Percentiles rank a stretch among this genome's conserved stretches.
These are phyloP conservation scores for Podila epigama DNA, from an alignment of 192 early-diverging fungal species.

Conservation along the genomic window DNA sequence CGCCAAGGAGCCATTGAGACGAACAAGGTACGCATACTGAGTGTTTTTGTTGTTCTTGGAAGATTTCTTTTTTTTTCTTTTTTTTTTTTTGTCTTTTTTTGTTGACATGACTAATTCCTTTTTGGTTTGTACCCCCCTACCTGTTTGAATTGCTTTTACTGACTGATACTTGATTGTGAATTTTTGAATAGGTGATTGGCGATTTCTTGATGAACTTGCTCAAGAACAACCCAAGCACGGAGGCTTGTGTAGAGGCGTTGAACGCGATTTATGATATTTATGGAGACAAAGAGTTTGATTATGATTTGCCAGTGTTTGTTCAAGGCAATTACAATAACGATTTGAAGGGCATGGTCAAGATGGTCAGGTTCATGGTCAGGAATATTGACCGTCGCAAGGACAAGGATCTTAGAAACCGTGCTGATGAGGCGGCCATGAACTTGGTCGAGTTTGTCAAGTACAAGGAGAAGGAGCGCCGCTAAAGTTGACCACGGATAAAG, in stretches of 20 bases:
- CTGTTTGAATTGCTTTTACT: too few relatives aligned
- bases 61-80: background rate
- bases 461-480: conserved; percentile 78
- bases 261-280: conserved; percentile 92
- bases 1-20: conserved; percentile 69
- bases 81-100: conserved; percentile 9
- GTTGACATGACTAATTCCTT: too few relatives aligned
- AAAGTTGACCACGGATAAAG: background rate
- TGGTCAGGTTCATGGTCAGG: conserved; percentile 59
- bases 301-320: conserved; percentile 87
- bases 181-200: conserved; percentile 62
- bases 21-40: conserved; percentile 65
- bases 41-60: background rate
- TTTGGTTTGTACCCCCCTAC: too few relatives aligned
- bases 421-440: conserved; percentile 83
- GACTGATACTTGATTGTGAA: conserved; percentile 1
- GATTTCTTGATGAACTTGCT: conserved; percentile 65
- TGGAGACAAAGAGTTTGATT: conserved; percentile 80
- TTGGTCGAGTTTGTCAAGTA: conserved; percentile 87
- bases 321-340: conserved; percentile 64
- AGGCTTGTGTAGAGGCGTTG: conserved; percentile 74
- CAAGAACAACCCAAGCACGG: conserved; percentile 46
- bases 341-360: conserved; percentile 60
- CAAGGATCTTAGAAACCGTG: conserved; percentile 73
- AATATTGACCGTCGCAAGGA: conserved; percentile 76